These are phyloP conservation scores for Blastobotrys robertii DNA, from an alignment of 805 yeast genomes.

Conservation along the genomic window DNA sequence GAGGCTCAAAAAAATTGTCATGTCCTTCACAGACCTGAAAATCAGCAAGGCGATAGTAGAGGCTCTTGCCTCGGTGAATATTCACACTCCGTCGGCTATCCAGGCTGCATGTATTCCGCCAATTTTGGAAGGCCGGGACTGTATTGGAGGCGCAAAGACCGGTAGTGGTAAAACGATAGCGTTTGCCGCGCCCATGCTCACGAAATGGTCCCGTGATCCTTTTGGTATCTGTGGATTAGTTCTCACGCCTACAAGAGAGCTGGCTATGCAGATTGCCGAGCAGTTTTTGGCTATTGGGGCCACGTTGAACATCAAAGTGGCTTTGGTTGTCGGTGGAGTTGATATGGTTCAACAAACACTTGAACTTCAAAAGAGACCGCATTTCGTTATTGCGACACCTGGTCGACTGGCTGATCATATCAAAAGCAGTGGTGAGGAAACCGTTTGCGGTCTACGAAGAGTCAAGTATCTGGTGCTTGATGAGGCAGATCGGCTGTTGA, in stretches of 20 bases:
- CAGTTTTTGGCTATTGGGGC: slow-evolving; percentile 93
- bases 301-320: slow-evolving; percentile 70
- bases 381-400: slow-evolving; percentile 93
- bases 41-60: slow-evolving; percentile 82
- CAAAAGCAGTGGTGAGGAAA: slow-evolving; percentile 78
- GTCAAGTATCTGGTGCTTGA: slow-evolving; percentile 79
- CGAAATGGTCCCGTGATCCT: slow-evolving; percentile 93
- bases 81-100: slow-evolving; percentile 73
- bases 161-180: slow-evolving; percentile 98
- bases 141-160: slow-evolving; percentile 97
- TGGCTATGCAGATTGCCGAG: slow-evolving; percentile 94
- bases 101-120: slow-evolving; percentile 85
- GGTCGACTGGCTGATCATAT: slow-evolving; percentile 94
- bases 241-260: slow-evolving; percentile 80
- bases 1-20: slow-evolving; percentile 4
- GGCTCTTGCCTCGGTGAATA: slow-evolving; percentile 71
- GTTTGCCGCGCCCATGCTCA: slow-evolving; percentile 94
- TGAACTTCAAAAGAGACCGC: slow-evolving; percentile 74
- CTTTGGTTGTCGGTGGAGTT: slow-evolving; percentile 89
- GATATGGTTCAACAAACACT: slow-evolving; percentile 85
- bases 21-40: slow-evolving; percentile 53
- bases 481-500: slow-evolving; percentile 89
- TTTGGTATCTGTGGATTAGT: slow-evolving; percentile 83
- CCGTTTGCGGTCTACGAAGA: slow-evolving; percentile 65
- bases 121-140: slow-evolving; percentile 72